A percentile compares a stretch with the other conserved stretches of the same genome.
Conservation (phyloP, 306 rosid species). For the Prunus dulcis region DNA sequence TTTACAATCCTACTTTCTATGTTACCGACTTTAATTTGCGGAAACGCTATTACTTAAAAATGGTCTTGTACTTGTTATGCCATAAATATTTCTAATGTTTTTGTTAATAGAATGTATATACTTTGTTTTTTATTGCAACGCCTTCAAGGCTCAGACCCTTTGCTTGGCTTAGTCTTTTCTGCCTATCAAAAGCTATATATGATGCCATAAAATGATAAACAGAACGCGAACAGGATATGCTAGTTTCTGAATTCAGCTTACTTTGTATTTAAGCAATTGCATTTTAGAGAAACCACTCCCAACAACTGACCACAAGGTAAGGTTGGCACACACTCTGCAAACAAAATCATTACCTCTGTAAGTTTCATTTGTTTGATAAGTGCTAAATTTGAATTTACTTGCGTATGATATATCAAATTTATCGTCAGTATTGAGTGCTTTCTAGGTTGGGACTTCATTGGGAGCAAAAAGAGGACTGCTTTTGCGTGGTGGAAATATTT, state of each 20-base stretch:
- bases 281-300: not conserved
- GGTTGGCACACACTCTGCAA: not conserved
- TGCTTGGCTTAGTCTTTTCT: not conserved
- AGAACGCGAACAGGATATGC: not conserved
- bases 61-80: not conserved
- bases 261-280: not conserved
- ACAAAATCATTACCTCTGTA: not conserved
- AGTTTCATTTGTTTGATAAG: not conserved
- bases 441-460: slow-evolving; percentile 93
- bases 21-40: too few relatives aligned
- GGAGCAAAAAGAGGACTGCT: slow-evolving; percentile 92
- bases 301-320: not conserved
- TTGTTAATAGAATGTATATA: not conserved
- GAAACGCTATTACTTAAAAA: too few relatives aligned
- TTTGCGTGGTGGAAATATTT: slow-evolving; percentile 88
- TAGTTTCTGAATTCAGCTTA: not conserved
- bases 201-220: not conserved
- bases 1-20: too few relatives aligned
- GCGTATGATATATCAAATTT: slow-evolving; percentile 1
- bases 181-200: not conserved
- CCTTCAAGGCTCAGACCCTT: not conserved
- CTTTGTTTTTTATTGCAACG: not conserved
- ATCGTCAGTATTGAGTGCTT: slow-evolving; percentile 15
- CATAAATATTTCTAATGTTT: not conserved
- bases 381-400: slow-evolving; percentile 9